These are phyloP conservation scores for Kregervanrija pseudodelftensis DNA, from an alignment of 805 yeast genomes.

Conservation along the genomic window DNA sequence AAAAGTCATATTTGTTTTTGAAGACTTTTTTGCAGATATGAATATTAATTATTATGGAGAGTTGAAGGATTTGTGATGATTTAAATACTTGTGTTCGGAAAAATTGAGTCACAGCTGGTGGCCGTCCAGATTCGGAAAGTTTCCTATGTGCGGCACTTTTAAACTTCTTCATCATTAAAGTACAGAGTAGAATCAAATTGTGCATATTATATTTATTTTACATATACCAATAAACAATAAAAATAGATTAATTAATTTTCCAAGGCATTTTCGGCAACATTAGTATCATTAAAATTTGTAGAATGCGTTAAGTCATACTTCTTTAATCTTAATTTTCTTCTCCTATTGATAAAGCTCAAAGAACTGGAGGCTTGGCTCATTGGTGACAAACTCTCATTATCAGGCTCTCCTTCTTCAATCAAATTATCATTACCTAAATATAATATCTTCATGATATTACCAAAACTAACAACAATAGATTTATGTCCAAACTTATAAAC, in stretches of 20 bases:
- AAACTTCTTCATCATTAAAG: too few species aligned
- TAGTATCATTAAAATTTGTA: conserved; percentile 26
- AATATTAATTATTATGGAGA: too few species aligned
- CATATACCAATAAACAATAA: too few species aligned
- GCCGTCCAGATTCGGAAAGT: too few species aligned
- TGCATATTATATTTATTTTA: too few species aligned
- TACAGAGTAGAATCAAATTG: too few species aligned
- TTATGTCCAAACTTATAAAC: conserved; percentile 70
- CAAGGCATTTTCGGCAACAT: background rate
- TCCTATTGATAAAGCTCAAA: conserved; percentile 29
- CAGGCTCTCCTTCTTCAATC: conserved; percentile 50
- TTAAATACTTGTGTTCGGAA: too few species aligned
- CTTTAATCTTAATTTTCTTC: conserved; percentile 28
- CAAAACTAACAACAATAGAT: conserved; percentile 68
- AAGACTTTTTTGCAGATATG: too few species aligned
- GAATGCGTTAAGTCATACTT: conserved; percentile 32
- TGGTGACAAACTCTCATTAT: conserved; percentile 30
- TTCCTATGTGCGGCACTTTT: too few species aligned
- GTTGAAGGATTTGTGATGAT: too few species aligned
- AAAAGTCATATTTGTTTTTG: conserved; percentile 31
- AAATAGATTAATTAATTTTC: too few species aligned
- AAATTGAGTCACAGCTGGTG: too few species aligned
- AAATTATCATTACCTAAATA: conserved; percentile 72
- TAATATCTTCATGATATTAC: conserved; percentile 62
- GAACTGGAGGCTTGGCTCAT: conserved; percentile 23